Base-by-base conservation (phyloP, 768 basidiomycete genomes). In the Xerocomus potaroensis region DNA sequence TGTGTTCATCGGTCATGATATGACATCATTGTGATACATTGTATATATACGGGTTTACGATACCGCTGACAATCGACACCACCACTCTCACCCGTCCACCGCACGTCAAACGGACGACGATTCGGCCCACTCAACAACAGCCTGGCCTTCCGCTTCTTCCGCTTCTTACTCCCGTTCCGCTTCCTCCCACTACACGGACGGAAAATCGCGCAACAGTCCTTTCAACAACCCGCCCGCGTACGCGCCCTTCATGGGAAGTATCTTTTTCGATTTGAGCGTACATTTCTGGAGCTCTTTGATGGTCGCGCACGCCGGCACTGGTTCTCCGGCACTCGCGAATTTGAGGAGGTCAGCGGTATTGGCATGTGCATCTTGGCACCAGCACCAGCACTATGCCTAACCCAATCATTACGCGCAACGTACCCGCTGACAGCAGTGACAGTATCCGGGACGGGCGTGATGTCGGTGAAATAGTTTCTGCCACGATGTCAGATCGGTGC, bases 291-390 rank as follows among this genome's bases (percentile, higher is more conserved):
- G 64, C 0, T 55, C 49, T 1, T 44, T 41, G 19, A 67, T 58
- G 0, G 55, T 59, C 3, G 32, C 19, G 23, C 71, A 72, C 8
- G 37, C 47, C 8, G 0, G 41, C 19, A 72, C 60, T 0, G n/a
- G 37, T 14, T 40, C 1, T 8, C 56, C 56, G 0, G 56, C 54
- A 5, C 48, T 46, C 0, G 16, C 43, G 0, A 43, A 41, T 18
- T 67, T 53, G 32, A 69, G 39, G 18, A 72, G 59, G 35, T 72
- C 65, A 15, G 67, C 53, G 5, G 71, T 56, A 33, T 72, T 71
- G 21, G 71, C 66, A 26, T 68, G 55, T 6, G 61, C 54, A 14
- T 53, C 55, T 47, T 53, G n/a, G 47, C 5, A 69, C 57, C n/a
- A 35, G 39, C 39, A 27, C 11, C 27, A 27, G 11, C 11, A 27